Percentiles rank a stretch among this genome's conserved stretches.
Conservation (phyloP, 1,139 yeast genomes). For the Saccharomycopsis crataegensis region DNA sequence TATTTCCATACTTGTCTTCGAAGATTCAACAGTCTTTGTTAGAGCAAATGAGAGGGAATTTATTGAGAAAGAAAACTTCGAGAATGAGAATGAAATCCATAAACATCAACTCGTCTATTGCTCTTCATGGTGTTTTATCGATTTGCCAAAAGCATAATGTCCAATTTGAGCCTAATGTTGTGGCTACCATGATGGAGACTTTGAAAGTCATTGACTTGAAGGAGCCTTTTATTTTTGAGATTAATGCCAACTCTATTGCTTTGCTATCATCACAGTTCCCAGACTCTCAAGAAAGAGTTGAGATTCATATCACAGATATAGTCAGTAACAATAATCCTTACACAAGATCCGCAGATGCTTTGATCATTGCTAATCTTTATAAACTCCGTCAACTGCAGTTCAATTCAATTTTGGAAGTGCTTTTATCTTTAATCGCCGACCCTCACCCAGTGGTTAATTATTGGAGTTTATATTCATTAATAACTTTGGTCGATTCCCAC, state of each 20-base stretch:
- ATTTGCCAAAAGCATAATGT: conserved; percentile 23
- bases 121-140: conserved; percentile 51
- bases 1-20: conserved; percentile 67
- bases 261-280: conserved; percentile 40
- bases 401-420: conserved; percentile 44
- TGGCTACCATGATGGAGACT: conserved; percentile 49
- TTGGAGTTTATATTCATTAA: conserved; percentile 58
- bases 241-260: conserved; percentile 68
- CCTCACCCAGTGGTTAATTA: conserved; percentile 81
- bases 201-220: conserved; percentile 40
- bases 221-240: conserved; percentile 35
- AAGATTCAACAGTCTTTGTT: conserved; percentile 81
- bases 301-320: conserved; percentile 51
- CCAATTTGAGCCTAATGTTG: conserved; percentile 39
- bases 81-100: conserved; percentile 43
- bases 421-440: conserved; percentile 58
- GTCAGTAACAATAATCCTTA: conserved; percentile 55
- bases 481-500: conserved; percentile 50
- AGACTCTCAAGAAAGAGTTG: conserved; percentile 36
- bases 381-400: conserved; percentile 37
- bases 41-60: conserved; percentile 64
- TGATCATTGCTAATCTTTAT: conserved; percentile 55
- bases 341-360: conserved; percentile 56
- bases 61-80: conserved; percentile 31
- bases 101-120: conserved; percentile 53